These are phyloP conservation scores for Pichia nanzhaoensis DNA, from an alignment of 805 yeast genomes.

Conservation along the genomic window DNA sequence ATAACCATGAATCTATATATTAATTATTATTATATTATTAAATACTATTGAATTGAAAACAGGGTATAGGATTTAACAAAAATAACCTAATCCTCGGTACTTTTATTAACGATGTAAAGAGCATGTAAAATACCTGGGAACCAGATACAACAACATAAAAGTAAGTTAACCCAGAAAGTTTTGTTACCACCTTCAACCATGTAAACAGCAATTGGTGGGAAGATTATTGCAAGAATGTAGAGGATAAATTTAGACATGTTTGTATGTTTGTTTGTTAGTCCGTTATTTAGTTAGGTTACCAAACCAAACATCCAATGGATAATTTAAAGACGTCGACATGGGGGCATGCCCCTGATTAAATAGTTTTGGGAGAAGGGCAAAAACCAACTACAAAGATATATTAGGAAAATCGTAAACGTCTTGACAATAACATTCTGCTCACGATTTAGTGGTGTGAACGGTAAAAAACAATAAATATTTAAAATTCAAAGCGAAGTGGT, in stretches of 20 bases:
- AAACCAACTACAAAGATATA: too few relatives aligned
- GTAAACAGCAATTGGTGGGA: constrained; percentile 74
- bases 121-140: constrained; percentile 81
- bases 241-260: constrained; percentile 9
- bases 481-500: too few relatives aligned
- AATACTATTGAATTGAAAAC: background rate
- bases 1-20: background rate
- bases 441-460: too few relatives aligned
- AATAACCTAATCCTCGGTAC: constrained; percentile 5
- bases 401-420: too few relatives aligned
- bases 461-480: too few relatives aligned
- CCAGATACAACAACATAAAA: constrained; percentile 55
- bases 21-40: constrained; percentile 1
- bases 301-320: too few relatives aligned
- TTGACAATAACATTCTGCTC: too few relatives aligned
- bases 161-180: constrained; percentile 56
- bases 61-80: background rate
- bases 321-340: too few relatives aligned
- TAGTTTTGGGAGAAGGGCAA: too few relatives aligned
- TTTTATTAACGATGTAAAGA: constrained; percentile 43
- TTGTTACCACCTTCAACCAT: constrained; percentile 51
- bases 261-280: background rate
- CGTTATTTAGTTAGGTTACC: background rate
- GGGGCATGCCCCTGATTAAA: too few relatives aligned
- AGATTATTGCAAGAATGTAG: constrained; percentile 37